Evolutionary conservation across 1,284 basidiomycete genomes (phyloP), one percentile per base, ranked within the genome.

Genomic region (Vanrija sp.): DNA sequence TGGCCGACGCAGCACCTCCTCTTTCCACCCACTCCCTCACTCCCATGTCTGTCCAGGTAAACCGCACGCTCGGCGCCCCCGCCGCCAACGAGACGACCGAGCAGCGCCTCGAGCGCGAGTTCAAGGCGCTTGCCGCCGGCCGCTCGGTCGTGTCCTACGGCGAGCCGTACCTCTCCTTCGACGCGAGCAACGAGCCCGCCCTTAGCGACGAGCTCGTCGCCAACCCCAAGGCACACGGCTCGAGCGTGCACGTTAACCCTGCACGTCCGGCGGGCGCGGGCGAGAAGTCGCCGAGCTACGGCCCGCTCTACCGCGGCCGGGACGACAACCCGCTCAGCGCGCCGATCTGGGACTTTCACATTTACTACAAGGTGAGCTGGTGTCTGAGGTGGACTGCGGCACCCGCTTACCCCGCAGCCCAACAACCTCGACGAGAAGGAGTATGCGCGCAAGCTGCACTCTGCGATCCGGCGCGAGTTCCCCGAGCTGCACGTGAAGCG

Each of bases 141-240:
- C 34, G 34, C 34, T 34, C 34, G 14, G 34, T 34, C 34, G 34
- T 34, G 34, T 34, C 34, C 44, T 45, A 28, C 18, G 44, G 44
- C 21, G 16, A n/a, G 5, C 44, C 44, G 26, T n/a, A 26, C 25
- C n/a, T 29, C 1, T 45, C 44, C 6, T 28, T 45, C 15, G 25
- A 26, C 15, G 23, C 44, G 23, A 26, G 16, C 26, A 14, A 8
- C 16, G 28, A 38, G 14, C 34, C 46, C 0, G 80, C 82, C 16
- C 78, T 85, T 3, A 80, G 83, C 1, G 76, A 74, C 4, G 78
- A 69, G 1, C 51, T 80, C 57, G 19, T 29, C 6, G n/a, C 52
- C 21, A 84, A 82, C 57, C 59, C 80, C 0, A 84, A 86, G 34
- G 9, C 34, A 12, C 34, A 34, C 58, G 84, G 83, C 48, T 85